These are phyloP conservation scores for Nakazawaea sp. DNA, from an alignment of 805 yeast genomes.

Conservation along the genomic window DNA sequence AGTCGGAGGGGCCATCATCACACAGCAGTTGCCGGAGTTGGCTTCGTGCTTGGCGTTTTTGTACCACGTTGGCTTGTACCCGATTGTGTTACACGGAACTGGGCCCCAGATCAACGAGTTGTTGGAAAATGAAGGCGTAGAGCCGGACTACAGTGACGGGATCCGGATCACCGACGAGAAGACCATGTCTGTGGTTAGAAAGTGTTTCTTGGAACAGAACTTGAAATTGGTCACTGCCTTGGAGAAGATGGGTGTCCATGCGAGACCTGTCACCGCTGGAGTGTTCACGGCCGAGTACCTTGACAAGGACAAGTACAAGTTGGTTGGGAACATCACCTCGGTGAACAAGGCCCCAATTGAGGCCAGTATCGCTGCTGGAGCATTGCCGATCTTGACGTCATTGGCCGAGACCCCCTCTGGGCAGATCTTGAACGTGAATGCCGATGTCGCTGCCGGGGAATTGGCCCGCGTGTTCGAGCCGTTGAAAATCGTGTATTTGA, in stretches of 20 bases:
- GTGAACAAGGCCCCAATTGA: conserved; percentile 89
- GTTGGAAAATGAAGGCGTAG: conserved; percentile 89
- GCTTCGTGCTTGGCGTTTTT: conserved; percentile 94
- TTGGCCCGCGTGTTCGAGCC: conserved; percentile 96
- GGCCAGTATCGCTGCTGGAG: conserved; percentile 93
- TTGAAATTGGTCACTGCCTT: conserved; percentile 91
- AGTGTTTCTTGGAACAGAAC: conserved; percentile 93
- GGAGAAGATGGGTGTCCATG: conserved; percentile 94
- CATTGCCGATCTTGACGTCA: conserved; percentile 92
- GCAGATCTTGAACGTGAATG: conserved; percentile 94
- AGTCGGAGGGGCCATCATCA: conserved; percentile 98
- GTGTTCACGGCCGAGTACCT: conserved; percentile 91
- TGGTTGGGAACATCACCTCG: conserved; percentile 84
- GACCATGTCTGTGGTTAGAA: conserved; percentile 94
- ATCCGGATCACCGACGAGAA: conserved; percentile 91
- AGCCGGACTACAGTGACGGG: conserved; percentile 94
- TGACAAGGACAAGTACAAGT: conserved; percentile 82
- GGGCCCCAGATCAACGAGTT: conserved; percentile 98
- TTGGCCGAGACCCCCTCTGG: conserved; percentile 96
- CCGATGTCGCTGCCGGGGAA: conserved; percentile 99
- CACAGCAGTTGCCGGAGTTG: conserved; percentile 86
- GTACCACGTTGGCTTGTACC: conserved; percentile 95
- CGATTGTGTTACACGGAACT: conserved; percentile 95
- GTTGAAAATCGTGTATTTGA: conserved; percentile 88
- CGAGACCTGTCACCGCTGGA: conserved; percentile 97